These are phyloP conservation scores for Monilinia laxa DNA, from an alignment of 2,329 filamentous ascomycete species.

Conservation along the genomic window DNA sequence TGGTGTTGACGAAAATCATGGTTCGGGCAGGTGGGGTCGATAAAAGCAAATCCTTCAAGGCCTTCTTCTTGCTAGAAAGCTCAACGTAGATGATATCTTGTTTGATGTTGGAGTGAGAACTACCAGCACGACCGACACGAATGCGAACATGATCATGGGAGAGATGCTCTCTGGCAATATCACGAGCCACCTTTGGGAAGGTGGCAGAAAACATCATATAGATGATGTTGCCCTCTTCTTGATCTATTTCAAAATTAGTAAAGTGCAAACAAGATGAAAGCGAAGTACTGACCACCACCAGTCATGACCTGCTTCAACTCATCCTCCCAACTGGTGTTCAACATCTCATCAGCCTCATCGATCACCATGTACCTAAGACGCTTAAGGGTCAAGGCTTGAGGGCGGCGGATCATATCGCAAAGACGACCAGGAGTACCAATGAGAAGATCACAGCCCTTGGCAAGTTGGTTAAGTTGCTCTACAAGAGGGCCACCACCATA, in stretches of 20 bases:
- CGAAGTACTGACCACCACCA: constrained; percentile 67
- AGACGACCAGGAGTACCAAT: constrained; percentile 87
- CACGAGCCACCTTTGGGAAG: constrained; percentile 77
- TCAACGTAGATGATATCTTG: constrained; percentile 73
- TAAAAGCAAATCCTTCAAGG: constrained; percentile 70
- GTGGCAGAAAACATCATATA: constrained; percentile 93
- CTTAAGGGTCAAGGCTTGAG: constrained; percentile 65
- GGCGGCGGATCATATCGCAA: constrained; percentile 75
- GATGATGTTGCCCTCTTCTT: constrained; percentile 68
- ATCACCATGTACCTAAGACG: constrained; percentile 81
- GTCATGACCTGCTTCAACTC: constrained; percentile 74
- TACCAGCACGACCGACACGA: constrained; percentile 83
- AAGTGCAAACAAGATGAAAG: constrained; percentile 4
- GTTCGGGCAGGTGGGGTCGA: constrained; percentile 72
- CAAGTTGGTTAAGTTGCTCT: constrained; percentile 70
- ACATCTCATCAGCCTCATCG: constrained; percentile 94
- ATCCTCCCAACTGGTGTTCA: constrained; percentile 74
- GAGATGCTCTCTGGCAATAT: constrained; percentile 75
- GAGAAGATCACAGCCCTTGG: constrained; percentile 83
- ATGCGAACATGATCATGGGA: constrained; percentile 73
- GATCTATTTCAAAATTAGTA: constrained; percentile 51
- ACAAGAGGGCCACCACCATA: constrained; percentile 80
- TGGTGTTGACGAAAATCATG: constrained; percentile 86
- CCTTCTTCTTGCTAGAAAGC: constrained; percentile 63
- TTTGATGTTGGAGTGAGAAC: constrained; percentile 76